These are phyloP conservation scores for Kurtzmaniella natalensis DNA, from an alignment of 1,139 yeast genomes.

Conservation along the genomic window DNA sequence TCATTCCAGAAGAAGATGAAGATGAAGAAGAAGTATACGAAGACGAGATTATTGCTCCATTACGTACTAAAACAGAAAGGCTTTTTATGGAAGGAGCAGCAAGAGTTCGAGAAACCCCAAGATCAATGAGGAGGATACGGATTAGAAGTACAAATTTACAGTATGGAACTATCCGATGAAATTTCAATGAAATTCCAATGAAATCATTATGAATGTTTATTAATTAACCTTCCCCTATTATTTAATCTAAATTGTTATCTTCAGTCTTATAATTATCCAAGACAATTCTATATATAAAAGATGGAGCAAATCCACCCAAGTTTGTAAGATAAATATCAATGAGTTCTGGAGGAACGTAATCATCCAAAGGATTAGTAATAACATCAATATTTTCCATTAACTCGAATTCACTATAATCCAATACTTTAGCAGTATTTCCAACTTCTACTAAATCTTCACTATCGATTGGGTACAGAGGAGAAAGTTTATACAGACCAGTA, in stretches of 20 bases:
- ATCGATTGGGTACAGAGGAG: conserved; percentile 92
- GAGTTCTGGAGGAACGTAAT: conserved; percentile 89
- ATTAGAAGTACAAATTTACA: too few relatives aligned
- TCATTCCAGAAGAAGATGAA: too few relatives aligned
- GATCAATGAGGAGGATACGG: too few relatives aligned
- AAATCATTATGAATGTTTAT: too few relatives aligned
- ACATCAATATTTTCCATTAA: conserved; percentile 67
- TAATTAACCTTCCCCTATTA: too few relatives aligned
- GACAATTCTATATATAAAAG: conserved; percentile 90
- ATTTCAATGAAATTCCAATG: too few relatives aligned
- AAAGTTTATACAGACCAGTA: conserved; percentile 88
- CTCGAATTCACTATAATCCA: conserved; percentile 63
- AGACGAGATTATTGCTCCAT: too few relatives aligned
- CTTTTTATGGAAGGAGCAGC: too few relatives aligned
- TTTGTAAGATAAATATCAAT: conserved; percentile 93
- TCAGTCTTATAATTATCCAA: conserved; percentile 89
- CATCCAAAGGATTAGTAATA: conserved; percentile 87
- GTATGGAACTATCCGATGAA: too few relatives aligned
- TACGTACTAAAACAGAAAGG: too few relatives aligned
- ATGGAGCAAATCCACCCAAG: conserved; percentile 94
- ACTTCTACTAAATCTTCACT: conserved; percentile 85
- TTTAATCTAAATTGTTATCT: conserved; percentile 57
- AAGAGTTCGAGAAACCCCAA: too few relatives aligned
- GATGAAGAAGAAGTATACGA: too few relatives aligned
- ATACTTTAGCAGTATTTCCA: conserved; percentile 85